phyloP scores from a whole-genome alignment of 1,284 basidiomycete genomes.

The Ustilago loliicola region DNA sequence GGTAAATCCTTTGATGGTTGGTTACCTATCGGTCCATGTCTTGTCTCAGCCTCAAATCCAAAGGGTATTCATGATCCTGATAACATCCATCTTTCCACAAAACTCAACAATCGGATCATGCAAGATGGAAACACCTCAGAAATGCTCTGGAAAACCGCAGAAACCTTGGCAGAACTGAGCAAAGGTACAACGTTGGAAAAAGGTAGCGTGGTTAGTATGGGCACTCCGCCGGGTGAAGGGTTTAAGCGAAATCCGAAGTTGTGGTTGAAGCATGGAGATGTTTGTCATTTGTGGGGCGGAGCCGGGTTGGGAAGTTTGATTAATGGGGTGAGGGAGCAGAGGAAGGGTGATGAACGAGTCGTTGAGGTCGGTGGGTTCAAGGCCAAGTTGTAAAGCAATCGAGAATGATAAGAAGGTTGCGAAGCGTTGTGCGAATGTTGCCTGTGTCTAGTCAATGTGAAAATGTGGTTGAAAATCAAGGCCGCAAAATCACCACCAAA shows the following conservation, averaged over 20 bases:
- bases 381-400: slow-evolving; percentile 18
- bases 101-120: slow-evolving; percentile 78
- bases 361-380: slow-evolving; percentile 13
- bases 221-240: slow-evolving; percentile 75
- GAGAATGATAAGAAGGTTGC: not conserved
- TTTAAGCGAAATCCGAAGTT: slow-evolving; percentile 80
- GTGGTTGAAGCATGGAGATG: slow-evolving; percentile 82
- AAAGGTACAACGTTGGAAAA: slow-evolving; percentile 83
- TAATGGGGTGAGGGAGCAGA: slow-evolving; percentile 28
- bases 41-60: slow-evolving; percentile 67
- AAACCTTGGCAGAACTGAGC: slow-evolving; percentile 50
- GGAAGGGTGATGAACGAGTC: slow-evolving; percentile 10
- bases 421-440: not conserved
- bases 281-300: slow-evolving; percentile 71
- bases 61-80: slow-evolving; percentile 80
- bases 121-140: slow-evolving; percentile 80
- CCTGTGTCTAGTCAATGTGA: too few species aligned
- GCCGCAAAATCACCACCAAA: not conserved
- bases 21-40: slow-evolving; percentile 46
- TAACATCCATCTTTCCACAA: slow-evolving; percentile 77
- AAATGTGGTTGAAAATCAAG: too few species aligned
- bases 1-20: slow-evolving; percentile 55
- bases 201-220: slow-evolving; percentile 83
- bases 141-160: slow-evolving; percentile 63
- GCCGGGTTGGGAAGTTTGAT: slow-evolving; percentile 39